Evolutionary conservation across 257 asterid species (phyloP).

Genomic region (Petunia secreta): DNA sequence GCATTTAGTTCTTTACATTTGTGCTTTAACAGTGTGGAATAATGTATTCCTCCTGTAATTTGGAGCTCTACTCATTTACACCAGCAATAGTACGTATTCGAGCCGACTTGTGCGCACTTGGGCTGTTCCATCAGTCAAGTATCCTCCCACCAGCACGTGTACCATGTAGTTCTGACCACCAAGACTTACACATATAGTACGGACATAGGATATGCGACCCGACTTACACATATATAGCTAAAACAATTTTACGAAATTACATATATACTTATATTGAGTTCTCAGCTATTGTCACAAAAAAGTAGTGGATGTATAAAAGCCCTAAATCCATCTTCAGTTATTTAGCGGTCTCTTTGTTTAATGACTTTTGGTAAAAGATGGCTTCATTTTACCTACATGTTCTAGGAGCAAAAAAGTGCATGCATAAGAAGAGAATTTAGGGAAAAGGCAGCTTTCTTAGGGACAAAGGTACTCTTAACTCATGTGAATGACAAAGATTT

Average conservation of each 20-base stretch:
- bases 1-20: background rate
- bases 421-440: background rate
- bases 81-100: too few relatives aligned
- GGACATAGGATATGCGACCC: too few relatives aligned
- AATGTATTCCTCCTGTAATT: background rate
- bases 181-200: too few relatives aligned
- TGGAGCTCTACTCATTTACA: background rate
- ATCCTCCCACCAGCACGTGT: too few relatives aligned
- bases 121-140: too few relatives aligned
- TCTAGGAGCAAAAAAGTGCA: background rate
- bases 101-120: too few relatives aligned
- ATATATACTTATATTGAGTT: constrained; percentile 10
- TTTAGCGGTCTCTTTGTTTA: background rate
- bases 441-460: constrained; percentile 31
- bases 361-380: constrained; percentile 1
- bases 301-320: background rate
- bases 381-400: background rate
- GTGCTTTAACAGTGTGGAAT: background rate
- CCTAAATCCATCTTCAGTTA: background rate
- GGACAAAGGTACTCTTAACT: constrained; percentile 30
- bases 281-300: background rate
- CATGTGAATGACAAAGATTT: constrained; percentile 44
- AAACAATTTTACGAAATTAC: background rate
- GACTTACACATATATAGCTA: background rate
- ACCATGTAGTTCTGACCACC: too few relatives aligned